Conservation (phyloP, 2,329 filamentous ascomycete species). For the Trichophyton verrucosum region DNA sequence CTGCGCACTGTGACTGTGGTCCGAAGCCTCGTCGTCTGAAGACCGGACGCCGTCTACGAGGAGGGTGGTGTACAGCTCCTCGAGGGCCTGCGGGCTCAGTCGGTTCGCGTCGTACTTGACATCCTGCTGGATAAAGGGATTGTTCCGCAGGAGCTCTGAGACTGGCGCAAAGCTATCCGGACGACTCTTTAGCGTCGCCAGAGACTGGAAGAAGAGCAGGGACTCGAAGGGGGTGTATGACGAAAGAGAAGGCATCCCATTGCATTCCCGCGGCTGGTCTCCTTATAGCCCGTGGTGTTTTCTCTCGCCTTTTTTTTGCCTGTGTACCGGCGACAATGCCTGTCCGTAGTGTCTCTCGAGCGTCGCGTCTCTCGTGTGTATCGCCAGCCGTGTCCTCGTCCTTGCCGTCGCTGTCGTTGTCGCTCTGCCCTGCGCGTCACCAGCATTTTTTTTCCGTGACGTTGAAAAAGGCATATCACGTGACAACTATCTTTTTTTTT, state of each 20-base stretch:
- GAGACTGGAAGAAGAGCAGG: conserved; percentile 70
- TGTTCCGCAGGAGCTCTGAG: conserved; percentile 60
- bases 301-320: background rate
- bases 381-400: background rate
- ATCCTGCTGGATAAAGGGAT: conserved; percentile 58
- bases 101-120: conserved; percentile 60
- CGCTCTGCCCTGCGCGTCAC: background rate
- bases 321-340: background rate
- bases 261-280: conserved; percentile 14
- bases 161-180: conserved; percentile 56
- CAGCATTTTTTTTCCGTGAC: background rate
- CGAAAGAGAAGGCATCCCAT: conserved; percentile 47
- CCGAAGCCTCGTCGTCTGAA: conserved; percentile 1
- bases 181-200: conserved; percentile 55
- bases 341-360: background rate
- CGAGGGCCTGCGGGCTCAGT: conserved; percentile 64
- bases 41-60: conserved; percentile 35
- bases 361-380: background rate
- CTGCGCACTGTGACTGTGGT: conserved; percentile 25
- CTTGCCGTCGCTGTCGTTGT: background rate
- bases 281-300: background rate
- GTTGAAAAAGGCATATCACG: background rate
- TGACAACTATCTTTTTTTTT: too few species aligned
- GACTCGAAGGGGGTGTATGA: conserved; percentile 76
- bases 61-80: conserved; percentile 63